Conservation (phyloP, 192 early-diverging fungal genomes). For the Coemansia sp. region DNA sequence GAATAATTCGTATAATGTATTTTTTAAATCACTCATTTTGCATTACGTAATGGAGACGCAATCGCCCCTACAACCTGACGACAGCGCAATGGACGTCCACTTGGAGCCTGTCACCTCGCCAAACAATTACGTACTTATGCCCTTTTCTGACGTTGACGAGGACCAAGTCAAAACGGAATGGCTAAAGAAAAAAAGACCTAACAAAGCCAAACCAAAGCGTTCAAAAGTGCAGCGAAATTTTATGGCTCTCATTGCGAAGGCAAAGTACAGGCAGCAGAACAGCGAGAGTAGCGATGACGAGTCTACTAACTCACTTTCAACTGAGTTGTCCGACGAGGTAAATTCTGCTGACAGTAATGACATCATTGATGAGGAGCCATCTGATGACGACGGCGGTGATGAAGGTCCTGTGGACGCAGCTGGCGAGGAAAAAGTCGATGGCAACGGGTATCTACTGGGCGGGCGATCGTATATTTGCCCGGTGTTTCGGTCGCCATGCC, state of each 20-base stretch:
- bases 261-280: not conserved
- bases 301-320: not conserved
- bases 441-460: not conserved
- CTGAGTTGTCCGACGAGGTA: not conserved
- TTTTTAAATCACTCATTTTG: not conserved
- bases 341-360: not conserved
- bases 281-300: not conserved
- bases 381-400: not conserved
- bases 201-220: not conserved
- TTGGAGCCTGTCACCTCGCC: not conserved
- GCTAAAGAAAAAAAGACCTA: not conserved
- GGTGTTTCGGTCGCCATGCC: slow-evolving; percentile 9
- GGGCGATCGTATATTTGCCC: slow-evolving; percentile 6
- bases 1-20: not conserved
- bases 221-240: not conserved
- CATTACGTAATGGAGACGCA: slow-evolving; percentile 1
- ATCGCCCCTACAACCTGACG: not conserved
- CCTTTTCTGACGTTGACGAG: slow-evolving; percentile 1
- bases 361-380: not conserved
- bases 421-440: not conserved
- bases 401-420: not conserved
- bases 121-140: not conserved
- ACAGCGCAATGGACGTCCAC: not conserved
- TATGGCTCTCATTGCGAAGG: not conserved
- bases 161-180: not conserved